phyloP scores from a whole-genome alignment of 352 stramenopile genomes.

The Blastocystis sp. region DNA sequence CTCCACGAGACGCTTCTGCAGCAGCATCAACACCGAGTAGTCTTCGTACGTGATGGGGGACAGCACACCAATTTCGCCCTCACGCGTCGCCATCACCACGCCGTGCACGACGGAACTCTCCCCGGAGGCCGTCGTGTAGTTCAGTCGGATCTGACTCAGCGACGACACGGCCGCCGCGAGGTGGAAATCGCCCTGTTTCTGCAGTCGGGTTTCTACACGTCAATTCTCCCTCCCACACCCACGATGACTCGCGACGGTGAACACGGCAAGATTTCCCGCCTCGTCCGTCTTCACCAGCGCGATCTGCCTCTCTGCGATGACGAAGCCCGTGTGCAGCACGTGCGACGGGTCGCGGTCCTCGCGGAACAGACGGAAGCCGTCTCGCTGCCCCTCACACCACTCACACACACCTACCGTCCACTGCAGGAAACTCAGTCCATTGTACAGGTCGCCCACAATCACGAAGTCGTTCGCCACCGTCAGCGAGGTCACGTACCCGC shows the following conservation, averaged over 20 bases:
- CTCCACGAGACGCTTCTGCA: constrained; percentile 53
- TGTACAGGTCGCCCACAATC: constrained; percentile 18
- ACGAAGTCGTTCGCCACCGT: constrained; percentile 21
- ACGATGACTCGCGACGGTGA: constrained; percentile 2
- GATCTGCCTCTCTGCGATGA: not conserved
- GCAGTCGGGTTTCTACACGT: constrained; percentile 3
- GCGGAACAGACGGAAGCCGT: constrained; percentile 8
- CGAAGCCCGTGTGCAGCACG: constrained; percentile 29
- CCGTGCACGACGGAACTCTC: not conserved
- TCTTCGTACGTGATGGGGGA: constrained; percentile 20
- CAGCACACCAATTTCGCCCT: constrained; percentile 37
- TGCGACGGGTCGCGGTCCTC: constrained; percentile 2
- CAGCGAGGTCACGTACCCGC: constrained; percentile 39
- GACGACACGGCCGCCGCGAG: constrained; percentile 11
- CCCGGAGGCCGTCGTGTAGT: not conserved
- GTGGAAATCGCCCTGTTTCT: constrained; percentile 30
- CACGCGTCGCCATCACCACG: not conserved
- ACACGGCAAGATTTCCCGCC: constrained; percentile 37
- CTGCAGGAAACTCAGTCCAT: constrained; percentile 29
- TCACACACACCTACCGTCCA: not conserved
- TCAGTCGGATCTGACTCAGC: not conserved
- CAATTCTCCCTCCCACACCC: not conserved
- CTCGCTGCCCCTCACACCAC: not conserved
- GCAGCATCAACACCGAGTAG: constrained; percentile 28
- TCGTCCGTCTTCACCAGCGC: constrained; percentile 20